Base-by-base conservation (phyloP, 805 yeast species). In the Gaillardinia entomophila region DNA sequence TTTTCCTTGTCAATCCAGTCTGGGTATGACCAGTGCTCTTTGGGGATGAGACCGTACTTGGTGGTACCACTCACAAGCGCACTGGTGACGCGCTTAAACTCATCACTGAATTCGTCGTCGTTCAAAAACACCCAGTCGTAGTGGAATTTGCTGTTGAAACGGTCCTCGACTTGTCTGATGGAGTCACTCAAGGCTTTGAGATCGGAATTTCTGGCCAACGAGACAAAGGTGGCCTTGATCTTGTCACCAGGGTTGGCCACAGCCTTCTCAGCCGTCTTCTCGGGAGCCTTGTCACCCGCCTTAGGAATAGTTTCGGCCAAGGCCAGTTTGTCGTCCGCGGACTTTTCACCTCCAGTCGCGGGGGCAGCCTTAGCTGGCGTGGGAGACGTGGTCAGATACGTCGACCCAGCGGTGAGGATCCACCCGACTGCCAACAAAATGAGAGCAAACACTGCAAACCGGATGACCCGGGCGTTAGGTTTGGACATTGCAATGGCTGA, bases 101-200 rank as follows among this genome's bases (percentile, higher is more conserved):
- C 92, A 2, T 85, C 88, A 32, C 76, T 68, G 61, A 90, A 92
- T 30, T 73, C 81, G 36, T 79, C 87, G 55, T 90, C 96, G 57
- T 90, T 90, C 48, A 90, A 68, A 57, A 90, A 92, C 17, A 88
- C 92, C 97, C 97, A 90, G 47, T 94, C 97, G 53, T 90, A 90
- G 42, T 83, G 71, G 62, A 63, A 89, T 30, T 83, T 71, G 12
- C 62, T 54, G 66, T 90, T 90, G 70, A 92, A 90, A 41, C 96
- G 70, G 57, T 88, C 97, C 61, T 90, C 97, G 34, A 89, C 73
- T 30, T 79, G 74, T 55, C 85, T 71, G 38, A 85, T 82, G 6
- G 94, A 77, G 20, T 66, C 73, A 28, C 76, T 60, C 32, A 85
- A 59, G 16, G 71, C 70, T 61, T 73, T 68, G 35, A 85, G 55